Base-by-base conservation (phyloP, 179 eudicot genomes). In the Sideroxylon spinosum region DNA sequence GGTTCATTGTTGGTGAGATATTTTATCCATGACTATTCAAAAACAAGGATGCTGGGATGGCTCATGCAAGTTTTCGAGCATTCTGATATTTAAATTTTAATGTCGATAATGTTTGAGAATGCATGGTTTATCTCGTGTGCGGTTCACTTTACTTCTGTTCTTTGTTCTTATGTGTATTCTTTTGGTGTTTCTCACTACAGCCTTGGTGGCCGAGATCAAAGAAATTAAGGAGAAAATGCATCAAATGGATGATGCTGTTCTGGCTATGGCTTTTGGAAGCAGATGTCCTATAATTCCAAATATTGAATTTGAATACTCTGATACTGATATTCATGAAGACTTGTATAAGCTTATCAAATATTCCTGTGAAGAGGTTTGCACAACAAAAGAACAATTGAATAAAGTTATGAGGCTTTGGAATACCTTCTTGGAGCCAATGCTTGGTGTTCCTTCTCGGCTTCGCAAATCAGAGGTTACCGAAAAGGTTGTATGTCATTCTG, bases 341-440 rank as follows among this genome's bases (percentile, higher is more conserved):
- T 70, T 91, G 78, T 92, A 79, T 80, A 91, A 88, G 76, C 81
- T 95, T 73, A 87, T 95, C 60, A 87, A 91, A 75, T 93, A 85
- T 86, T 93, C 98, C 19, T 91, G 95, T 78, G 97, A 93, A 83
- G 97, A 95, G 88, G 84, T 95, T 68, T 89, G 90, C 82, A 75
- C 97, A 32, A 89, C 92, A 55, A 91, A 93, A 86, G 98, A 95
- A 80, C 98, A 95, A 78, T 76, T 92, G 65, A 90, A 86, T 84
- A 95, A 90, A 87, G 91, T 90, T 52, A 83, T 87, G 89, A 91
- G 85, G 82, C 92, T 95, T 48, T 95, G 98, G 98, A 88, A 87
- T 64, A 79, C 85, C 52, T 95, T 95, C 74, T 80, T 95, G 86
- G 98, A 95, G 86, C 98, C 93, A 46, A 85, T 95, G 87, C 81